Evolutionary conservation across 2,329 filamentous ascomycete genomes (phyloP).

Genomic region (Acrodontium crateriforme): DNA sequence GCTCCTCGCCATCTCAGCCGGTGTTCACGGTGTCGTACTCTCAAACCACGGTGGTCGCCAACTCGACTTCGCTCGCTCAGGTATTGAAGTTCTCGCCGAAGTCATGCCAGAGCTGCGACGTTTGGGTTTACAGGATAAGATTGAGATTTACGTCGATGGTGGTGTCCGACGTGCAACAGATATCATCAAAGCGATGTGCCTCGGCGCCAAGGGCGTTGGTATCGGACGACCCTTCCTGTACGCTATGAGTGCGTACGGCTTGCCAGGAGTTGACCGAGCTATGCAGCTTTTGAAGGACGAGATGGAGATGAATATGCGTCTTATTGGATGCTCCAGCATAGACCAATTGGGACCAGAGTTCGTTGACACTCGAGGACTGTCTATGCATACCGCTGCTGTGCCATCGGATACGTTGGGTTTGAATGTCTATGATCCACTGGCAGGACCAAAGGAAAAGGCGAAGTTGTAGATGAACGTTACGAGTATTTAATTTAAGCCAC

Average conservation of each 20-base stretch:
- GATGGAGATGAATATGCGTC: slow-evolving; percentile 97
- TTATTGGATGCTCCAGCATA: slow-evolving; percentile 67
- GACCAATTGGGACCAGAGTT: slow-evolving; percentile 68
- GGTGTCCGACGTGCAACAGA: slow-evolving; percentile 83
- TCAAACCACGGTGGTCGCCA: slow-evolving; percentile 94
- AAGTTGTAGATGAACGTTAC: slow-evolving; percentile 14
- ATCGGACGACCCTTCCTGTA: slow-evolving; percentile 92
- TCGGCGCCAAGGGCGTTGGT: slow-evolving; percentile 83
- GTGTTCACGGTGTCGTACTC: slow-evolving; percentile 75
- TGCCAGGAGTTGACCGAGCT: slow-evolving; percentile 74
- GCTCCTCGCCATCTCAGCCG: slow-evolving; percentile 57
- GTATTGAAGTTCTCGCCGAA: slow-evolving; percentile 81
- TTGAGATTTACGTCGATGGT: slow-evolving; percentile 79
- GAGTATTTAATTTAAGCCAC: too few species aligned
- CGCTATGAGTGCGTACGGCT: slow-evolving; percentile 86
- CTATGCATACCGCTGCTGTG: slow-evolving; percentile 43
- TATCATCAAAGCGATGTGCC: slow-evolving; percentile 85
- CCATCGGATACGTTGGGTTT: slow-evolving; percentile 48
- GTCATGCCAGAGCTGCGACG: slow-evolving; percentile 74
- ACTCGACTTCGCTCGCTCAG: slow-evolving; percentile 80
- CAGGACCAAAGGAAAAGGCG: slow-evolving; percentile 24
- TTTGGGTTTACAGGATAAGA: slow-evolving; percentile 54
- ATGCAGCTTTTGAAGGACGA: slow-evolving; percentile 68
- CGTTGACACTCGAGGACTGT: slow-evolving; percentile 62
- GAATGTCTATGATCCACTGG: slow-evolving; percentile 40